phyloP scores from a whole-genome alignment of 768 basidiomycete genomes.

The Boletus pseudopeckii region DNA sequence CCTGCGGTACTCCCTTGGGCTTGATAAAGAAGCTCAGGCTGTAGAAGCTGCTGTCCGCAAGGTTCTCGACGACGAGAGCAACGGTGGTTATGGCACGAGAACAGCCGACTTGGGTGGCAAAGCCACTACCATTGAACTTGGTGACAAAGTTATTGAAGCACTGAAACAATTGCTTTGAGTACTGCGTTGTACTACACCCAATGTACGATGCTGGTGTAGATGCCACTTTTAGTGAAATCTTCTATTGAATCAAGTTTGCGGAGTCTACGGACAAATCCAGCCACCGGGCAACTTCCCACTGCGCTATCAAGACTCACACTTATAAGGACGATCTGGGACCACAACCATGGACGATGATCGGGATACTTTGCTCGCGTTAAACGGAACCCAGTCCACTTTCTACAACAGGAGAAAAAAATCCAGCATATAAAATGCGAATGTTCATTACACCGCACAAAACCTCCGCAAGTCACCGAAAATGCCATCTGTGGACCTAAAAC shows the following conservation, averaged over 20 bases:
- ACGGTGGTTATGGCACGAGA: slow-evolving; percentile 74
- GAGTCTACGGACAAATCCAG: too few species aligned
- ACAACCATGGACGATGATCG: background rate
- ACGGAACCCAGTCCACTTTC: slow-evolving; percentile 5
- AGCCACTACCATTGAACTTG: slow-evolving; percentile 72
- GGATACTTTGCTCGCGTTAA: background rate
- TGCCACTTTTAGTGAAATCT: background rate
- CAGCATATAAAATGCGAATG: slow-evolving; percentile 18
- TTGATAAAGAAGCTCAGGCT: slow-evolving; percentile 77
- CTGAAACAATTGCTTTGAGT: slow-evolving; percentile 55
- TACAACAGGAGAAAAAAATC: slow-evolving; percentile 10
- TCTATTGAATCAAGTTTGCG: background rate
- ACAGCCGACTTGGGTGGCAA: slow-evolving; percentile 88
- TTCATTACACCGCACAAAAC: slow-evolving; percentile 4
- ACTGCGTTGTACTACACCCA: background rate
- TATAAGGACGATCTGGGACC: too few species aligned
- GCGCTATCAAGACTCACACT: background rate
- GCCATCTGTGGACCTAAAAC: slow-evolving; percentile 47
- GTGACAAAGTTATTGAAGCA: slow-evolving; percentile 76
- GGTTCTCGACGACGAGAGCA: slow-evolving; percentile 67
- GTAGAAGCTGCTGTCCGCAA: slow-evolving; percentile 90
- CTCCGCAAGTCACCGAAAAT: background rate
- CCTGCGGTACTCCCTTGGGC: slow-evolving; percentile 89
- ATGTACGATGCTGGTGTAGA: background rate
- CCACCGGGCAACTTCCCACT: background rate